These are phyloP conservation scores for Herpotrichia juniperi DNA, from an alignment of 2,329 filamentous ascomycete species.

Conservation along the genomic window DNA sequence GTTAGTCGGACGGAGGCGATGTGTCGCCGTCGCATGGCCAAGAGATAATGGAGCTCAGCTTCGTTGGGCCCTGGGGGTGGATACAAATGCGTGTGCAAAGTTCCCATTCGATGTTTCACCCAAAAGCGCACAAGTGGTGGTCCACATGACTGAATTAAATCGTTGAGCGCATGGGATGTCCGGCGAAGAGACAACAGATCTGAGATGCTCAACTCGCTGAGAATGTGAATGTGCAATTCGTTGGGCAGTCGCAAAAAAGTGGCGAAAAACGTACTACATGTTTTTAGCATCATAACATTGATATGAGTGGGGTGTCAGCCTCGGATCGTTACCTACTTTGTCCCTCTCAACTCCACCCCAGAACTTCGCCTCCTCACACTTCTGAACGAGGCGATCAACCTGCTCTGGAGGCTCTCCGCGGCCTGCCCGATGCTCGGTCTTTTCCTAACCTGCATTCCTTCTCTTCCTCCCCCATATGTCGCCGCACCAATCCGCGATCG, in stretches of 20 bases:
- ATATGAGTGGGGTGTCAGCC: background rate
- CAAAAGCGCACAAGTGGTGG: conserved; percentile 43
- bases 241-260: conserved; percentile 40
- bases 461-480: conserved; percentile 5
- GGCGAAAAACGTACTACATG: conserved; percentile 34
- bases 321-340: conserved; percentile 27
- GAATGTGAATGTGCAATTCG: conserved; percentile 42
- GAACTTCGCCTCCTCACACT: conserved; percentile 30
- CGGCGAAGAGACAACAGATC: conserved; percentile 39
- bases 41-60: conserved; percentile 40
- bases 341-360: conserved; percentile 23
- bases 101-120: conserved; percentile 39
- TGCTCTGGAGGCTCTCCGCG: conserved; percentile 39
- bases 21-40: conserved; percentile 42
- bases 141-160: conserved; percentile 38
- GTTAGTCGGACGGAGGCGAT: conserved; percentile 44
- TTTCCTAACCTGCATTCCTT: conserved; percentile 29
- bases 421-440: conserved; percentile 38
- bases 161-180: conserved; percentile 38
- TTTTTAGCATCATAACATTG: conserved; percentile 6
- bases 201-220: conserved; percentile 40
- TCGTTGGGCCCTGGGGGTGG: conserved; percentile 36
- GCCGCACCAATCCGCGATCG: conserved; percentile 18
- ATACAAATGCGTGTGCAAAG: conserved; percentile 41
- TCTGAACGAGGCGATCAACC: conserved; percentile 38